phyloP scores from a whole-genome alignment of 805 yeast genomes.

The Myxozyma nipponensis region DNA sequence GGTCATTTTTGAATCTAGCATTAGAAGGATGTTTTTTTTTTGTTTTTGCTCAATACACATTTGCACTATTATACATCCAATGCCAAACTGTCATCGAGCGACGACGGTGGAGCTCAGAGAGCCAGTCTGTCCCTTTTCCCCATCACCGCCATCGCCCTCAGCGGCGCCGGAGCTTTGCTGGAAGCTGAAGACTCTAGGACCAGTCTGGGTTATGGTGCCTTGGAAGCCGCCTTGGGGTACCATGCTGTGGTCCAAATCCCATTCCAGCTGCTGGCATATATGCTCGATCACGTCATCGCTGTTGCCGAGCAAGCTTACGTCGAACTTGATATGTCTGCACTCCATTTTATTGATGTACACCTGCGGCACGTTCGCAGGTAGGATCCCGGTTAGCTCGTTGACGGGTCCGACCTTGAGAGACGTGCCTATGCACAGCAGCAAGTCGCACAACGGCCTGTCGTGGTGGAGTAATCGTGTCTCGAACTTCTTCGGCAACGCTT shows the following conservation, averaged over 20 bases:
- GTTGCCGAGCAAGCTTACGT: constrained; percentile 63
- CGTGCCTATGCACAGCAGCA: constrained; percentile 82
- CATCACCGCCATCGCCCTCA: not conserved
- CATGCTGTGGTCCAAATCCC: constrained; percentile 39
- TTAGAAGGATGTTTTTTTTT: not conserved
- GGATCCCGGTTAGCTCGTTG: constrained; percentile 72
- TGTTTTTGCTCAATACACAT: no score
- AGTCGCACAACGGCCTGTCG: constrained; percentile 68
- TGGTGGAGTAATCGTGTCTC: constrained; percentile 51
- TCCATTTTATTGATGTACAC: constrained; percentile 74
- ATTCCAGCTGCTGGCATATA: constrained; percentile 50
- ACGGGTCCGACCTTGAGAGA: constrained; percentile 92
- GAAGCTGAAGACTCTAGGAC: no score
- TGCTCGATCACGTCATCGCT: constrained; percentile 80
- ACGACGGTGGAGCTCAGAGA: not conserved
- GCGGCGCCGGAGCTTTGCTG: no score
- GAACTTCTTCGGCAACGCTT: constrained; percentile 66
- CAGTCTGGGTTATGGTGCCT: not conserved
- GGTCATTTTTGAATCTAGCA: not conserved
- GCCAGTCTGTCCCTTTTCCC: not conserved
- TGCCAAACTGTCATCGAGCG: no score
- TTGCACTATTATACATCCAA: no score
- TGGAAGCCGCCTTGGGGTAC: constrained; percentile 2
- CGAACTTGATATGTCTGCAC: constrained; percentile 72
- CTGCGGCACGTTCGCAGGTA: constrained; percentile 75